Conservation (phyloP, 2,329 filamentous ascomycete genomes). For the Arachnomyces sp. region DNA sequence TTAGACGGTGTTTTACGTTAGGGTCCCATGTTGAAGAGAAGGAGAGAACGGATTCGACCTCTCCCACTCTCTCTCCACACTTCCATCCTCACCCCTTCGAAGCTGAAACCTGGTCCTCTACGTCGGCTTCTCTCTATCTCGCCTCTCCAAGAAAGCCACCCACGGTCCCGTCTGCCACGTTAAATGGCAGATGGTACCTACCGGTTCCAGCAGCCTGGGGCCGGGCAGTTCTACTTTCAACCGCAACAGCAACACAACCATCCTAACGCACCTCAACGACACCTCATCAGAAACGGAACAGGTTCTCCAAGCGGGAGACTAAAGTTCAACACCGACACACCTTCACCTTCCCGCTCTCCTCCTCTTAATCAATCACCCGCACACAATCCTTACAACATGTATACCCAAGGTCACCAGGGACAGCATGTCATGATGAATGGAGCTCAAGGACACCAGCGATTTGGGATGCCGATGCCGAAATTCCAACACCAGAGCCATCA, state of each 20-base stretch:
- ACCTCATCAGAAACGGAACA: conserved; percentile 39
- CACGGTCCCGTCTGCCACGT: conserved; percentile 41
- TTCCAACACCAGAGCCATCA: conserved; percentile 41
- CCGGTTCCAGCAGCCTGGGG: conserved; percentile 48
- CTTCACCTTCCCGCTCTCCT: conserved; percentile 42
- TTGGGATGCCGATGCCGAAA: conserved; percentile 43
- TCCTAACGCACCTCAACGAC: conserved; percentile 36
- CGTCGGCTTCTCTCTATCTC: conserved; percentile 19
- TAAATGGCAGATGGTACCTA: conserved; percentile 51
- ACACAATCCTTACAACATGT: conserved; percentile 41
- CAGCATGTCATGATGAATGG: conserved; percentile 47
- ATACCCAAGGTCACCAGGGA: conserved; percentile 39
- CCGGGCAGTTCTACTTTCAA: conserved; percentile 44
- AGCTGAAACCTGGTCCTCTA: conserved; percentile 17
- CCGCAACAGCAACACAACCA: conserved; percentile 30
- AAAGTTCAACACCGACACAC: conserved; percentile 40
- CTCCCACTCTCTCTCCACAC: conserved; percentile 28
- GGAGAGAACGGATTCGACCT: conserved; percentile 37
- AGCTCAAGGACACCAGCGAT: conserved; percentile 40
- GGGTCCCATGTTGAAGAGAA: conserved; percentile 44
- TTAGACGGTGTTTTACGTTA: conserved; percentile 24
- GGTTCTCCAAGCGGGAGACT: conserved; percentile 39
- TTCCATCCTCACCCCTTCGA: conserved; percentile 11
- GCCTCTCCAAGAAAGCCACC: conserved; percentile 24
- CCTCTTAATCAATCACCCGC: conserved; percentile 35